Conservation (phyloP, 257 asterid species). For the Penstemon eatonii region DNA sequence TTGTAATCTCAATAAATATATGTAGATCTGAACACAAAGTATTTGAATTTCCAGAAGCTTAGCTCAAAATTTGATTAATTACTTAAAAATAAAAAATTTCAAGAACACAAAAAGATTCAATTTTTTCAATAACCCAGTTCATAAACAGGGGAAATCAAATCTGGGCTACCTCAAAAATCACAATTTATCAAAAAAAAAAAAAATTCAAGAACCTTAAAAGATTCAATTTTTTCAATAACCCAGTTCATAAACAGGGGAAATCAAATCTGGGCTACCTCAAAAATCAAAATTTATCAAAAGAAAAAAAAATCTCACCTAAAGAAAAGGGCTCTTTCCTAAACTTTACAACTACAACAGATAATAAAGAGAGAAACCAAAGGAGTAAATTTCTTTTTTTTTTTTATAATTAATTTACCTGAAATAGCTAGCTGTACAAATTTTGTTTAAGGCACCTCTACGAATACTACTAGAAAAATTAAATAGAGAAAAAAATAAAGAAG, state of each 20-base stretch:
- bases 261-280: constrained; percentile 12
- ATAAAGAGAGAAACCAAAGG: background rate
- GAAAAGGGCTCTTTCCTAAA: constrained; percentile 16
- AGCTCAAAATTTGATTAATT: constrained; percentile 1
- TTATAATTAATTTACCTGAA: constrained; percentile 47
- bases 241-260: background rate
- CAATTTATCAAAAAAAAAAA: background rate
- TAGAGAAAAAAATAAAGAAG: background rate
- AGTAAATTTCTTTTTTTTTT: background rate
- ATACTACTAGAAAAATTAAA: constrained; percentile 6
- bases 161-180: constrained; percentile 11
- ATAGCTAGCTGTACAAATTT: constrained; percentile 57
- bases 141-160: background rate
- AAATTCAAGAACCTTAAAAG: background rate
- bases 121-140: constrained; percentile 1
- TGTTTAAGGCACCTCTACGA: constrained; percentile 11
- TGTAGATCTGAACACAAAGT: constrained; percentile 22
- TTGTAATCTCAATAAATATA: background rate
- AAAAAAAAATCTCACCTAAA: background rate
- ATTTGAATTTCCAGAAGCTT: background rate
- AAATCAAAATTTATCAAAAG: background rate
- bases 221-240: constrained; percentile 1
- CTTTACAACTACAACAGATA: constrained; percentile 13
- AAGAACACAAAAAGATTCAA: background rate
- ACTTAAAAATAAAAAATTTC: background rate